phyloP scores from a whole-genome alignment of 2,329 filamentous ascomycete species.

The Hypoxylon sp. region DNA sequence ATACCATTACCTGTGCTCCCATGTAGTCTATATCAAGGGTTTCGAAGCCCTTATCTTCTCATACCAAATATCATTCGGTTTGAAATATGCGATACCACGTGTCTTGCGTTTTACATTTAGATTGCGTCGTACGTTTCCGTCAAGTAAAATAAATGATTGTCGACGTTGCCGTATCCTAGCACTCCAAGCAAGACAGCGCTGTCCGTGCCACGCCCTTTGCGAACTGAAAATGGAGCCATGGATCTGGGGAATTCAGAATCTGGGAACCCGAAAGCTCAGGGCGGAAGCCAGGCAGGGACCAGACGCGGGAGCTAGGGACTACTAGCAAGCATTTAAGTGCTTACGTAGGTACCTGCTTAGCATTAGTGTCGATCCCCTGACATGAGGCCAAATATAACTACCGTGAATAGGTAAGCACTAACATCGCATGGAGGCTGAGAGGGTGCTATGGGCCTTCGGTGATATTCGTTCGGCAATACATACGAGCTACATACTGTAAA shows the following conservation, averaged over 20 bases:
- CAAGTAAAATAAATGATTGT: not conserved
- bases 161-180: not conserved
- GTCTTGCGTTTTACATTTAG: not conserved
- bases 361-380: constrained; percentile 11
- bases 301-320: constrained; percentile 30
- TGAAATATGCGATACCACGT: constrained; percentile 3
- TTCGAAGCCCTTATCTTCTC: not conserved
- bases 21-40: not conserved
- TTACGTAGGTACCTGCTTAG: constrained; percentile 1
- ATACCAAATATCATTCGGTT: not conserved
- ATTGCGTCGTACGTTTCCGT: constrained; percentile 1
- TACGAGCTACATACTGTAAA: constrained; percentile 10
- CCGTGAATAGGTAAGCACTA: constrained; percentile 17
- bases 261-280: constrained; percentile 12
- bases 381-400: constrained; percentile 5
- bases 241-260: constrained; percentile 21
- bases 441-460: not conserved
- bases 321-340: constrained; percentile 28
- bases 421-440: constrained; percentile 13
- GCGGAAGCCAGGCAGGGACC: constrained; percentile 22
- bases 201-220: not conserved
- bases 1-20: not conserved
- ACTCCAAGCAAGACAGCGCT: not conserved
- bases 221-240: constrained; percentile 23
- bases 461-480: not conserved